Conservation (phyloP, 2,329 filamentous ascomycete genomes). For the Pseudogymnoascus sp. region DNA sequence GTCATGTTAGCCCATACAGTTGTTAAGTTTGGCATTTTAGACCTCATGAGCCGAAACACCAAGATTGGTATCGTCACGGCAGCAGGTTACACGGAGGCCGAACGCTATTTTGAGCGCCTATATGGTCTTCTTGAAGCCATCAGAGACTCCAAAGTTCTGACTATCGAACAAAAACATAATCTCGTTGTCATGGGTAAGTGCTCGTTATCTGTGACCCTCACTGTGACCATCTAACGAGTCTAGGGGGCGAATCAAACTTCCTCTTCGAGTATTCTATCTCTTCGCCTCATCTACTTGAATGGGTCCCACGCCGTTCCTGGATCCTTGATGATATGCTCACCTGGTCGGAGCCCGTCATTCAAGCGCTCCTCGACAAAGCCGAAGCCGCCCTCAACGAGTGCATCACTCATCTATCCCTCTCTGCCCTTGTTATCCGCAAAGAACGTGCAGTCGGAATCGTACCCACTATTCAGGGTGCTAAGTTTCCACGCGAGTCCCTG, state of each 20-base stretch:
- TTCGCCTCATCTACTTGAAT: constrained; percentile 57
- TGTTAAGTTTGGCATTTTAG: constrained; percentile 39
- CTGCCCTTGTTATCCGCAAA: constrained; percentile 76
- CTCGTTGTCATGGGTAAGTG: constrained; percentile 68
- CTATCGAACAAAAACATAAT: constrained; percentile 60
- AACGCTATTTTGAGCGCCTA: constrained; percentile 77
- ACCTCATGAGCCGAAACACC: constrained; percentile 67
- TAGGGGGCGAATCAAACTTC: constrained; percentile 84
- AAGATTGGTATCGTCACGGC: constrained; percentile 94
- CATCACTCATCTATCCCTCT: constrained; percentile 67
- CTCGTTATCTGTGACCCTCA: constrained; percentile 8
- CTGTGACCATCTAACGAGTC: constrained; percentile 2
- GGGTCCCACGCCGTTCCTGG: constrained; percentile 60
- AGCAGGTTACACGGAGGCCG: constrained; percentile 83
- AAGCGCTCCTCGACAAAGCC: constrained; percentile 75
- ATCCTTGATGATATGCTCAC: constrained; percentile 67
- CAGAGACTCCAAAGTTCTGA: constrained; percentile 47
- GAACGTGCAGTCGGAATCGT: constrained; percentile 77
- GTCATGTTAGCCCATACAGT: neutral
- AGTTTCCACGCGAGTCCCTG: constrained; percentile 76
- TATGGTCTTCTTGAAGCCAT: constrained; percentile 81
- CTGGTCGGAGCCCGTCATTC: constrained; percentile 71
- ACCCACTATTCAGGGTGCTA: constrained; percentile 51
- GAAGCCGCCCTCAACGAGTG: constrained; percentile 78
- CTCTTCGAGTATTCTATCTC: constrained; percentile 69